Percentiles rank a stretch among this genome's conserved stretches.
phyloP scores from a whole-genome alignment of 1,139 yeast genomes.

The Hyphopichia wangnamkhiaoensis region DNA sequence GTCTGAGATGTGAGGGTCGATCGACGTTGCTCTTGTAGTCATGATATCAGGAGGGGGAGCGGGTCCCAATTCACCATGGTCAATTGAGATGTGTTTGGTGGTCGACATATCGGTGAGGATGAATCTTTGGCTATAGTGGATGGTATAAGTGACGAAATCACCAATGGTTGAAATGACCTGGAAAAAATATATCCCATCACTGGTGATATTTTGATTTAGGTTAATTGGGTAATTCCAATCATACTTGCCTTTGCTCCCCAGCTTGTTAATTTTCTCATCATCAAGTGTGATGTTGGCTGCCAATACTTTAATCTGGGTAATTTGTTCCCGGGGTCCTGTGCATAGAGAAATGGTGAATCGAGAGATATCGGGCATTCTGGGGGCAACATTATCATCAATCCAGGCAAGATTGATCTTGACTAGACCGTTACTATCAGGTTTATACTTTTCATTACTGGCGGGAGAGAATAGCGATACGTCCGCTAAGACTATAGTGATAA shows the following conservation, averaged over 20 bases:
- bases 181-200: conserved; percentile 4
- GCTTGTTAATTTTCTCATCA: not conserved
- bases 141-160: conserved; percentile 2
- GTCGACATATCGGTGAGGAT: not conserved
- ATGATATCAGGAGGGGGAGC: conserved; percentile 1
- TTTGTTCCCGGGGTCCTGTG: conserved; percentile 14
- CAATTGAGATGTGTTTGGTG: not conserved
- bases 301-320: conserved; percentile 5
- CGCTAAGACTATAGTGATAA: not conserved
- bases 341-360: conserved; percentile 9
- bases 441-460: not conserved
- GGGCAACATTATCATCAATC: conserved; percentile 11
- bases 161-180: conserved; percentile 5
- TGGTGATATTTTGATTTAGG: not conserved
- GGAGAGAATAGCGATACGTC: not conserved
- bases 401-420: conserved; percentile 7
- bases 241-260: not conserved
- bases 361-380: conserved; percentile 7
- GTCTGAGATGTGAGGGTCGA: conserved; percentile 1
- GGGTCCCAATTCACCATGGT: not conserved
- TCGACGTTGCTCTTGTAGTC: not conserved
- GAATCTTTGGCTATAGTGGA: conserved; percentile 6
- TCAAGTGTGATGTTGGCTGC: not conserved
- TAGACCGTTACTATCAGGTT: conserved; percentile 4
- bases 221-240: not conserved